Conservation (phyloP, 2,329 filamentous ascomycete species). For the Diplodia seriata region DNA sequence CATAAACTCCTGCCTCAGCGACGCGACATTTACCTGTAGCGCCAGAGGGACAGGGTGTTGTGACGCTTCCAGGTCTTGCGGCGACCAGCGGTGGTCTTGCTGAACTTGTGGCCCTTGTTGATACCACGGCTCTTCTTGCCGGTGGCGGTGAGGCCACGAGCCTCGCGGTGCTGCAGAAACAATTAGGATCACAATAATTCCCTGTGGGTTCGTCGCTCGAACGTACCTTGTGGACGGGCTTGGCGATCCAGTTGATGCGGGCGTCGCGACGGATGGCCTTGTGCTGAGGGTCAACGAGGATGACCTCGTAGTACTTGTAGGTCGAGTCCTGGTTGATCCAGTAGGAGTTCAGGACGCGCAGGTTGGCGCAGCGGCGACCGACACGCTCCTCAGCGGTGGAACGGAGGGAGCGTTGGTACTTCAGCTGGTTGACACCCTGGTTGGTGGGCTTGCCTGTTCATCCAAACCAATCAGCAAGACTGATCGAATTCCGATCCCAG, state of each 20-base stretch:
- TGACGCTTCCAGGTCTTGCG: conserved; percentile 99
- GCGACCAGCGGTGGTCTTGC: conserved; percentile 95
- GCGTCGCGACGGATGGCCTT: conserved; percentile 99
- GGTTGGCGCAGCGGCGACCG: conserved; percentile 97
- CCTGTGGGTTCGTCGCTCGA: not conserved
- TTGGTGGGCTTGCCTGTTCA: conserved; percentile 97
- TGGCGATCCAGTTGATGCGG: conserved; percentile 99
- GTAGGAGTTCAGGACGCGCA: conserved; percentile 99
- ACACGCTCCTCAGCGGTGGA: conserved; percentile 99
- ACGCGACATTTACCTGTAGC: conserved; percentile 78
- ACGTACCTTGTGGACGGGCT: conserved; percentile 90
- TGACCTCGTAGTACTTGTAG: conserved; percentile 99
- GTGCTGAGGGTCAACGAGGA: conserved; percentile 99
- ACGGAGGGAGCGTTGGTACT: conserved; percentile 99
- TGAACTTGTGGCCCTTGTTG: conserved; percentile 99
- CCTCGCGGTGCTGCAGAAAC: conserved; percentile 86
- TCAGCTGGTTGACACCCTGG: conserved; percentile 99
- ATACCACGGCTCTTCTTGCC: conserved; percentile 99
- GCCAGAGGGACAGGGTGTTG: conserved; percentile 99
- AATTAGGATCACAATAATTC: not conserved
- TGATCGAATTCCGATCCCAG: not conserved
- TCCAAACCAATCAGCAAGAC: conserved; percentile 37
- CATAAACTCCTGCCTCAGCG: conserved; percentile 25
- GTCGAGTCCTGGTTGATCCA: conserved; percentile 99
- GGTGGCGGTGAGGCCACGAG: conserved; percentile 94